Conservation (phyloP, 2,329 filamentous ascomycete genomes). For the Xylariaceae sp. region DNA sequence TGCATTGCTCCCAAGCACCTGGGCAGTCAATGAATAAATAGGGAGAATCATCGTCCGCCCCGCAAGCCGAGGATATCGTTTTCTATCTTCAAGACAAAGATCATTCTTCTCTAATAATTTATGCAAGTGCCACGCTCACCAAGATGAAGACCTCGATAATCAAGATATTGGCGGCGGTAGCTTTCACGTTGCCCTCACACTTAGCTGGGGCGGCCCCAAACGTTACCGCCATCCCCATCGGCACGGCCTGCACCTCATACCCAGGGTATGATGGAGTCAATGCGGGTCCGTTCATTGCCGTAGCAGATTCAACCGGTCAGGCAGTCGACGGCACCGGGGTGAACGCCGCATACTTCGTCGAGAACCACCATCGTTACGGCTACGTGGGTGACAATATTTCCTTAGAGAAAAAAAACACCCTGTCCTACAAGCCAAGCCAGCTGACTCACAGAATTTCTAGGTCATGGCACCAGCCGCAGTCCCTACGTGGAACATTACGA, state of each 20-base stretch:
- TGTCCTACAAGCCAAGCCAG: not conserved
- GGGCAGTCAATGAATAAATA: constrained; percentile 8
- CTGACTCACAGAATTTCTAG: constrained; percentile 13
- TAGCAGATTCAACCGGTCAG: constrained; percentile 25
- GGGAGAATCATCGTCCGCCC: not conserved
- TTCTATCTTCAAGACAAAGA: not conserved
- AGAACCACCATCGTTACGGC: constrained; percentile 19
- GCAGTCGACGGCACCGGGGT: constrained; percentile 23
- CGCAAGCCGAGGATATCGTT: not conserved
- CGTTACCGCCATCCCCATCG: constrained; percentile 17
- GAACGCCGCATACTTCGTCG: constrained; percentile 21
- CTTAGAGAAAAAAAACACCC: not conserved
- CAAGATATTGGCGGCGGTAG: not conserved
- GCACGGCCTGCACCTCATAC: constrained; percentile 21
- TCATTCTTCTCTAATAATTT: not conserved
- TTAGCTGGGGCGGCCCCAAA: constrained; percentile 13
- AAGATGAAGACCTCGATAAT: not conserved
- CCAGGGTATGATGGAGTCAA: constrained; percentile 18
- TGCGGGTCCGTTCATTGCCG: constrained; percentile 21
- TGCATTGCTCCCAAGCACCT: not conserved
- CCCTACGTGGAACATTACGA: constrained; percentile 16
- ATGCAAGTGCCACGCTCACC: not conserved
- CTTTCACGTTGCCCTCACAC: not conserved
- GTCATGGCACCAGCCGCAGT: constrained; percentile 18
- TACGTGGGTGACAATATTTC: constrained; percentile 19